A percentile compares a stretch with the other conserved stretches of the same genome.
These are phyloP conservation scores for Citrus australasica DNA, from an alignment of 345 rosid species.

Conservation along the genomic window DNA sequence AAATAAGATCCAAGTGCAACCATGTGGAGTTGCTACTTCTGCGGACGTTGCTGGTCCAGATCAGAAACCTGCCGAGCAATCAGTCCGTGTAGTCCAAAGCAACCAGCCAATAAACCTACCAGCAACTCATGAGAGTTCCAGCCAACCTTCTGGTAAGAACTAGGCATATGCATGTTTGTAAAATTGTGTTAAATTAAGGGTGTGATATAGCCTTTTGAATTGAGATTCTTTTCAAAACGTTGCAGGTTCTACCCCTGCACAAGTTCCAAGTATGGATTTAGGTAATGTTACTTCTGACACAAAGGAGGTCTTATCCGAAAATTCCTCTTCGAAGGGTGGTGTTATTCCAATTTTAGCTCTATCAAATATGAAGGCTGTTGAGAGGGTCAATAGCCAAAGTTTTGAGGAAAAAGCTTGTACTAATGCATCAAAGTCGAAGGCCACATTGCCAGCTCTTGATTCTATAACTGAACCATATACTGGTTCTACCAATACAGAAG, in stretches of 20 bases:
- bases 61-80: constrained; percentile 16
- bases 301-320: constrained; percentile 62
- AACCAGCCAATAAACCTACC: constrained; percentile 11
- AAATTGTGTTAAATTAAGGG: not conserved
- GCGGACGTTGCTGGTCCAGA: not conserved
- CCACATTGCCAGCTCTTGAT: constrained; percentile 16
- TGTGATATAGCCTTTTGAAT: constrained; percentile 2
- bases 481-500: constrained; percentile 17
- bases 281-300: constrained; percentile 62
- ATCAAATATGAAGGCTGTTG: constrained; percentile 26
- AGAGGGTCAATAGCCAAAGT: constrained; percentile 26
- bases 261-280: constrained; percentile 44
- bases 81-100: constrained; percentile 15
- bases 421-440: constrained; percentile 15
- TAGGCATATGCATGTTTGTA: not conserved
- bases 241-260: constrained; percentile 41
- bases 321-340: constrained; percentile 39
- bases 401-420: constrained; percentile 22
- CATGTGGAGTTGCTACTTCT: constrained; percentile 8
- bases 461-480: constrained; percentile 13
- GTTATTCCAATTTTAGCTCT: constrained; percentile 21
- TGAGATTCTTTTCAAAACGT: constrained; percentile 10
- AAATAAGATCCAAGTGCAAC: constrained; percentile 35
- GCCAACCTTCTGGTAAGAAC: constrained; percentile 25
- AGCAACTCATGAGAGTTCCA: constrained; percentile 15